Base-by-base conservation (phyloP, 371 early-diverging fungal genomes). In the Nematocida sp. region DNA sequence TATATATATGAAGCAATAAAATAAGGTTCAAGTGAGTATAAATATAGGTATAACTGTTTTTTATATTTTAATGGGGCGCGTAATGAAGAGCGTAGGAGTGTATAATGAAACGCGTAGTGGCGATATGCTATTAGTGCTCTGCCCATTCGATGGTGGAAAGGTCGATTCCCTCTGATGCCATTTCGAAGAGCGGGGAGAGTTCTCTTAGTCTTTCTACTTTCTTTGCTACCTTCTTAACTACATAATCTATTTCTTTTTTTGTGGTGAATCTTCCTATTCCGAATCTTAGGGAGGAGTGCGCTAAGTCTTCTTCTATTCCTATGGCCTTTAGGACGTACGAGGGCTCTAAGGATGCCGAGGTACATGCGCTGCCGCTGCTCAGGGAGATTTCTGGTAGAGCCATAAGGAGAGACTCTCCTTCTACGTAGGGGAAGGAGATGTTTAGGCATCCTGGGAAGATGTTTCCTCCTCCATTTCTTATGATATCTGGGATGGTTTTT, bases 401-500 rank as follows among this genome's bases (percentile, higher is more conserved):
- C 96, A 98, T 95, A 61, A 98, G 83, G 47, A 98, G 87, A 0
- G 94, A 93, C 85, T 98, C 99, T 64, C 99, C 99, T 86, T 98
- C 99, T 25, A 98, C 93, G 84, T 93, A 95, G 1, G 94, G 90
- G 82, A 98, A 98, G n/a, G 94, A 94, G 55, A 98, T 85, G 82
- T 98, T 98, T 69, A 97, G 89, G 83, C 99, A 98, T 35, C 94
- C 86, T 20, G 84, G 82, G 56, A 53, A 63, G 11, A 30, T 26
- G 7, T 57, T 66, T 23, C 25, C 16, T 2, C 39, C 55, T 4
- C 79, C 79, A 40, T 79, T 79, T 56, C 59, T 65, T 23, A 25
- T 77, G 18, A 78, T 61, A 30, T 77, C 68, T 30, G 63, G 63
- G 32, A 53, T 75, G 60, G 47, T 77, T 45, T 48, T 79, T n/a